Evolutionary conservation across 2,329 filamentous ascomycete genomes (phyloP), one percentile per base, ranked within the genome.

Genomic region (Alternaria longipes): DNA sequence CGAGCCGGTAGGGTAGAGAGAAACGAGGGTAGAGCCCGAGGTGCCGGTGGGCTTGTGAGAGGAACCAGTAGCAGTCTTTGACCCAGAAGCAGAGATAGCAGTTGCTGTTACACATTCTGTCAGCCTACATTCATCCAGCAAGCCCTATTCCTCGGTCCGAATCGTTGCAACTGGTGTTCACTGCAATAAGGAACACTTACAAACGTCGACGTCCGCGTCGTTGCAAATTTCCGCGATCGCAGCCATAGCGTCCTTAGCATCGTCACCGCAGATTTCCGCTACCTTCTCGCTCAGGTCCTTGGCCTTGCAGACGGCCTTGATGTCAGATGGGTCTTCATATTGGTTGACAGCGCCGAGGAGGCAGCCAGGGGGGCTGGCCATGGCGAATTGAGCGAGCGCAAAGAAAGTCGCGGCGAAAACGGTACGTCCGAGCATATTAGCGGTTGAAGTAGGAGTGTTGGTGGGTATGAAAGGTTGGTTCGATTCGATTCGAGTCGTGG

Each of bases 191-290:
- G 38, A 40, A 32, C 42, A 74, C 74, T 41, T 71, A 77, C 74
- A 61, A 61, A 76, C 66, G 64, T 76, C 63, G 18, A 74, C 70
- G 8, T 68, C 72, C 36, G 60, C 62, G 4, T 56, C 64, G 22
- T 72, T 70, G 60, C 74, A 77, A 36, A 74, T 66, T 34, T 75
- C 74, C 2, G 70, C 66, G 14, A 76, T 64, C 36, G 73, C 73
- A 5, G 46, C 60, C 60, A 77, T 54, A 16, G 74, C 74, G 30
- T 63, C 65, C 51, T 67, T 49, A 2, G 67, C 64, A 11, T 63
- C 47, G 53, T 72, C 63, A 5, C 70, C 69, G 53, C 74, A 77
- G 52, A 69, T 66, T 57, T 64, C 67, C 18, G 63, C 46, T 40
- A 76, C 68, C 60, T 67, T 70, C 42, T 44, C 57, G 44, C 63